These are phyloP conservation scores for Abrus precatorius DNA, from an alignment of 306 rosid species.

Conservation along the genomic window DNA sequence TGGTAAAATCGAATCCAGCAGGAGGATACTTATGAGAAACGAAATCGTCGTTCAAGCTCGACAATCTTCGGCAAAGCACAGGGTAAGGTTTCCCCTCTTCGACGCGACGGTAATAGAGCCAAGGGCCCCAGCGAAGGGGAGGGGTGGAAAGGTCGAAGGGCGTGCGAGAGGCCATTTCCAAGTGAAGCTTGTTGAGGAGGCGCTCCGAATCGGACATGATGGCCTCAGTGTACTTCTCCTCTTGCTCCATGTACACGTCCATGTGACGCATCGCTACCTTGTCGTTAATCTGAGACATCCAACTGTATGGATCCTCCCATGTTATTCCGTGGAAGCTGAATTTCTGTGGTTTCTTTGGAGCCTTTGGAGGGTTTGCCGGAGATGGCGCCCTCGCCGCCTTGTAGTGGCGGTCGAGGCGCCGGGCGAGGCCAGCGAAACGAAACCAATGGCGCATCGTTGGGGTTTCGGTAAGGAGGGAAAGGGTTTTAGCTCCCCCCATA, in stretches of 20 bases:
- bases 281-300: conserved; percentile 87
- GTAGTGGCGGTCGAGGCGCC: conserved; percentile 52
- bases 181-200: conserved; percentile 79
- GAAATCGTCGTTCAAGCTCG: conserved; percentile 81
- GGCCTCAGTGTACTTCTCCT: conserved; percentile 90
- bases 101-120: conserved; percentile 79
- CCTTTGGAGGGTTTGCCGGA: conserved; percentile 74
- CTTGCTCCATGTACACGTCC: conserved; percentile 97
- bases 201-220: conserved; percentile 76
- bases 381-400: conserved; percentile 54
- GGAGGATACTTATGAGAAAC: conserved; percentile 81
- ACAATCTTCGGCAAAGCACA: conserved; percentile 79
- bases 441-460: conserved; percentile 44
- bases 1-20: conserved; percentile 85
- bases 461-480: background rate
- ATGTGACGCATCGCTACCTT: conserved; percentile 94
- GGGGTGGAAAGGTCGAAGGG: conserved; percentile 85
- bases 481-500: conserved; percentile 27
- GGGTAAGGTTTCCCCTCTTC: conserved; percentile 93
- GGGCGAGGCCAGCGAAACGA: conserved; percentile 37
- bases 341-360: conserved; percentile 84
- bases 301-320: conserved; percentile 92
- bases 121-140: conserved; percentile 92
- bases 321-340: conserved; percentile 70
- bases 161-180: conserved; percentile 89